Percentiles rank a stretch among this genome's conserved stretches.
Conservation (phyloP, 2,329 filamentous ascomycete species). For the Stemphylium vesicarium region DNA sequence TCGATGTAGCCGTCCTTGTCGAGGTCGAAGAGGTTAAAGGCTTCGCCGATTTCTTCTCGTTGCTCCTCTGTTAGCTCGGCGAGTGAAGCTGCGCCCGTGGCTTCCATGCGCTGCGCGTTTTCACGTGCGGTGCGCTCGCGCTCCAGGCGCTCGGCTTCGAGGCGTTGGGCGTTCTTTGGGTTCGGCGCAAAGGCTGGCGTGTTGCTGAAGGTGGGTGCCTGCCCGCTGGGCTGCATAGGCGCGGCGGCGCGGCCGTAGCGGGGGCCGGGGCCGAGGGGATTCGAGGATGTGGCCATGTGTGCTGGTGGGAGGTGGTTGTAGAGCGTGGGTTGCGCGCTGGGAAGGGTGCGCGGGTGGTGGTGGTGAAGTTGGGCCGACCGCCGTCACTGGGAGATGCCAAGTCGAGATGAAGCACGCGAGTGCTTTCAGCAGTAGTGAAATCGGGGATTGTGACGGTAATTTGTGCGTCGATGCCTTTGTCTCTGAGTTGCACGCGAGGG, state of each 20-base stretch:
- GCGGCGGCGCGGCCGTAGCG: slow-evolving; percentile 54
- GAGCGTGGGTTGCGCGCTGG: background rate
- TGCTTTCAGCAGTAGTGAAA: background rate
- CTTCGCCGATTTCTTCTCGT: slow-evolving; percentile 90
- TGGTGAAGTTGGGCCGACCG: slow-evolving; percentile 10
- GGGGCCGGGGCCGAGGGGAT: slow-evolving; percentile 62
- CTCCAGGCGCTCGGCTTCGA: slow-evolving; percentile 51
- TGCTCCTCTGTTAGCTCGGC: slow-evolving; percentile 81
- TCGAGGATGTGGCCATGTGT: slow-evolving; percentile 59
- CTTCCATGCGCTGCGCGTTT: slow-evolving; percentile 47
- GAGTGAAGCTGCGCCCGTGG: slow-evolving; percentile 56
- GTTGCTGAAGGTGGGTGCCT: slow-evolving; percentile 36
- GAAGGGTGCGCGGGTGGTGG: slow-evolving; percentile 1
- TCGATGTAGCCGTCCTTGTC: slow-evolving; percentile 94
- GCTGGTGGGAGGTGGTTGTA: slow-evolving; percentile 4
- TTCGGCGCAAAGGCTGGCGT: slow-evolving; percentile 50
- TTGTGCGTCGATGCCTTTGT: slow-evolving; percentile 7
- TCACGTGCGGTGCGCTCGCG: slow-evolving; percentile 51
- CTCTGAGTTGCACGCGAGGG: slow-evolving; percentile 6
- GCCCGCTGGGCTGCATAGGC: slow-evolving; percentile 15
- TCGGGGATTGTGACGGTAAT: background rate
- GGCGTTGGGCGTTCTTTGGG: slow-evolving; percentile 50
- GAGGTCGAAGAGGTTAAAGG: slow-evolving; percentile 96
- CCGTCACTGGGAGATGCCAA: background rate
- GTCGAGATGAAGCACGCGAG: background rate